Evolutionary conservation across 768 basidiomycete genomes (phyloP), one percentile per base, ranked within the genome.

Genomic region (Lactarius psammicola): DNA sequence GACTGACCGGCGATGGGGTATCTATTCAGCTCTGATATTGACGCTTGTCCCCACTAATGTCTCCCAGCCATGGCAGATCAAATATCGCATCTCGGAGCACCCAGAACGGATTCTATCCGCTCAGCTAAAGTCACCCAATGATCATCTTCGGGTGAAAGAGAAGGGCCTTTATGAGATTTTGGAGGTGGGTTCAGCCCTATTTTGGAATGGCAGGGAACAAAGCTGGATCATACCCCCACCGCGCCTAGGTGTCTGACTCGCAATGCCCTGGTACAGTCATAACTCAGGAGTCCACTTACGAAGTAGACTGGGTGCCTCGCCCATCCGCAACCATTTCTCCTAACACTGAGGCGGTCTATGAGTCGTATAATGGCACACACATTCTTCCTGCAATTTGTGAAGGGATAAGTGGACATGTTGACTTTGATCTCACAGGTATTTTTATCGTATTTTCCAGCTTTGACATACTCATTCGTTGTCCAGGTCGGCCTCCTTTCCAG

Each of bases 401-500:
- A 75, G 92, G 89, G n/a, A 78, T 81, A 34, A 84, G 84, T 66
- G 90, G 88, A 66, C 85, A 93, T 71, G 90, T 94, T 59, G 92
- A 94, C 67, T 80, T 98, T n/a, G 87, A 89, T 23, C 78, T 98
- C 55, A 83, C 82, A 60, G 93, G 93, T 89, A 62, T 49, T 53
- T 36, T 17, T 60, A 54, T 55, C 26, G 28, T 40, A 5, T 18
- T 49, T 56, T 7, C 20, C 28, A 18, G 6, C 38, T 20, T 30
- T 18, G 3, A 7, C 34, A 59, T 51, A 57, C 33, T 20, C n/a
- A 38, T 64, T 30, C 26, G 17, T 46, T 30, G 17, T 2, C 31
- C 71, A 91, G 95, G 95, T 59, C 86, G 87, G 26, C 87, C 93
- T n/a, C 95, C 95, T 0, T 98, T 95, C 84, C 89, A 96, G 74